Conservation (phyloP, 345 rosid species). For the Citrus trifoliata region DNA sequence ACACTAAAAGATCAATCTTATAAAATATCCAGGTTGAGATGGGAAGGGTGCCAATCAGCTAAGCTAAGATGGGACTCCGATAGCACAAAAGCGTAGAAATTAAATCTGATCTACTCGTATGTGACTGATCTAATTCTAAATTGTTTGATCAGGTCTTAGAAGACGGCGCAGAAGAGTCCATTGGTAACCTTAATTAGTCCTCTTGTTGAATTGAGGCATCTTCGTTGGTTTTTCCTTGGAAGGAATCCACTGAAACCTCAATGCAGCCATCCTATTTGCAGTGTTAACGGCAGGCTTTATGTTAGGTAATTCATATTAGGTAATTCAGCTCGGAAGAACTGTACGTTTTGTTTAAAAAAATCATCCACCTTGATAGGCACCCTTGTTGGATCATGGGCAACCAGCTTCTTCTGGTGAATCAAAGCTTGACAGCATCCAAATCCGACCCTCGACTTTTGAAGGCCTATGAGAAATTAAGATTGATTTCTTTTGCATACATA, state of each 20-base stretch:
- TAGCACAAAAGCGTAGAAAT: too few species aligned
- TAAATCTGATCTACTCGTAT: too few species aligned
- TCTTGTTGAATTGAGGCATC: conserved; percentile 69
- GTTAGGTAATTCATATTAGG: conserved; percentile 65
- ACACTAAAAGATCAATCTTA: too few species aligned
- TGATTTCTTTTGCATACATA: background rate
- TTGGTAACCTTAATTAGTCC: conserved; percentile 71
- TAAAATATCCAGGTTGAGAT: too few species aligned
- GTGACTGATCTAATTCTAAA: background rate
- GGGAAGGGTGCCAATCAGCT: too few species aligned
- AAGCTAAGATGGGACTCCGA: too few species aligned
- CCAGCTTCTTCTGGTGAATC: conserved; percentile 75
- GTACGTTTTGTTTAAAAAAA: conserved; percentile 51
- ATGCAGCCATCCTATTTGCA: conserved; percentile 61
- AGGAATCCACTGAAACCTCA: conserved; percentile 49
- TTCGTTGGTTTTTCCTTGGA: conserved; percentile 54
- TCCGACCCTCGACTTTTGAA: conserved; percentile 51
- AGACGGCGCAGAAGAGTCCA: conserved; percentile 71
- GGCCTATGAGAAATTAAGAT: conserved; percentile 37
- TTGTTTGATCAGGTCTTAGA: conserved; percentile 14
- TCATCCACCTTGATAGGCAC: conserved; percentile 54
- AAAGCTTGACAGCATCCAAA: conserved; percentile 68
- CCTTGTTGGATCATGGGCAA: conserved; percentile 75
- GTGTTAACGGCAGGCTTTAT: conserved; percentile 82
- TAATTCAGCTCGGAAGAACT: conserved; percentile 52